Evolutionary conservation across 768 basidiomycete genomes (phyloP).

Genomic region (Pleurotus platypus): DNA sequence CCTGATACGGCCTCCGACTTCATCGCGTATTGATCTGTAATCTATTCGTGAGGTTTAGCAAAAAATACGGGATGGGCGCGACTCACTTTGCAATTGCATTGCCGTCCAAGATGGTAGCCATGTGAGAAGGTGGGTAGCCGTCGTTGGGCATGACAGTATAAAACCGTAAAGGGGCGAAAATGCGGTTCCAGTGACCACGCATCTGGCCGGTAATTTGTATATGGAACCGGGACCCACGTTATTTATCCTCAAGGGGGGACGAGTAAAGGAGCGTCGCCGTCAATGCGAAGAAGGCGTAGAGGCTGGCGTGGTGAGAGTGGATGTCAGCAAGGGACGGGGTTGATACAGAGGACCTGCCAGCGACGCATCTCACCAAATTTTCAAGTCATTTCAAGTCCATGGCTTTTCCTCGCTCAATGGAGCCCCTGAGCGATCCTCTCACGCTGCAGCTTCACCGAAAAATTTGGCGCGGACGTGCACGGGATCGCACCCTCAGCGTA

Average conservation of each 20-base stretch:
- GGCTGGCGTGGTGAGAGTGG: conserved; percentile 8
- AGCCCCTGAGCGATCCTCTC: not conserved
- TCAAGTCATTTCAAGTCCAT: not conserved
- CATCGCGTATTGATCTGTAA: conserved; percentile 72
- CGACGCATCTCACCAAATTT: conserved; percentile 4
- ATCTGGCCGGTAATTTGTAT: conserved; percentile 8
- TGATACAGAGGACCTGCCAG: not conserved
- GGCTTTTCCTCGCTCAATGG: not conserved
- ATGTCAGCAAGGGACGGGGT: not conserved
- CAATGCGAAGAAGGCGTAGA: not conserved
- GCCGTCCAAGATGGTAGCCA: conserved; percentile 73
- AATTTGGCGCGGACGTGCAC: conserved; percentile 9
- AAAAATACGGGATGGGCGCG: conserved; percentile 1
- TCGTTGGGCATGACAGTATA: conserved; percentile 2
- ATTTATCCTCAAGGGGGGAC: conserved; percentile 6
- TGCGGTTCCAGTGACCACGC: conserved; percentile 2
- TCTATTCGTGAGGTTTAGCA: conserved; percentile 9
- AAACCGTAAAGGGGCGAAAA: conserved; percentile 5
- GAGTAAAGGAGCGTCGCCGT: conserved; percentile 5
- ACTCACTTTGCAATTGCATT: conserved; percentile 79
- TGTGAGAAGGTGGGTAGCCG: conserved; percentile 1
- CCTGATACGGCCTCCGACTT: conserved; percentile 68
- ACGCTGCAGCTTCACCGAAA: not conserved
- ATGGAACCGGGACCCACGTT: conserved; percentile 4
- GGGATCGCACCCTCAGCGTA: conserved; percentile 8